Base-by-base conservation (phyloP, 2,329 filamentous ascomycete genomes). In the Arthrobotrys musiformis region DNA sequence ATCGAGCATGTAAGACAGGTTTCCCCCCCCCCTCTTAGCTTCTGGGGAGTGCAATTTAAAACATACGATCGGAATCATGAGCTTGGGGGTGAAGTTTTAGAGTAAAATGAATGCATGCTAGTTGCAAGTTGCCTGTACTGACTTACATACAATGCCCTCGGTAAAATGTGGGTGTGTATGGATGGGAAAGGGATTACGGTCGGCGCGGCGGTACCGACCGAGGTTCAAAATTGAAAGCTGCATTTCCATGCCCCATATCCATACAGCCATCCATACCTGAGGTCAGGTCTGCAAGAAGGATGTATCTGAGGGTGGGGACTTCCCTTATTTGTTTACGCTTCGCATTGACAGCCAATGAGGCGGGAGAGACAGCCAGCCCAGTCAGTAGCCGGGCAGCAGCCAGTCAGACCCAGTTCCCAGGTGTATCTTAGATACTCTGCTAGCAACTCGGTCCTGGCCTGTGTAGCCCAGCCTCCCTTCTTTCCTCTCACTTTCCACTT, bases 391-490 rank as follows among this genome's bases (percentile, higher is more conserved):
- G n/a, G n/a, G n/a, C n/a, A n/a, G n/a, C n/a, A 28, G 42, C 46
- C 30, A 37, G 62, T n/a, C 33, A 7, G 13, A 11, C 33, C 33
- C 33, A 13, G 15, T 17, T n/a, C n/a, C n/a, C n/a, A n/a, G n/a
- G n/a, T n/a, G n/a, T n/a, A n/a, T n/a, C n/a, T n/a, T n/a, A n/a
- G n/a, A n/a, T n/a, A n/a, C n/a, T n/a, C n/a, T n/a, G n/a, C n/a
- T n/a, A n/a, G n/a, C n/a, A n/a, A n/a, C n/a, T n/a, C n/a, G n/a
- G n/a, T n/a, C n/a, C n/a, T n/a, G n/a, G n/a, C n/a, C n/a, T n/a
- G n/a, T n/a, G n/a, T n/a, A n/a, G n/a, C 70, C 72, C 64, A 70
- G 72, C 72, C 64, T 70, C 64, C 72, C 63, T 68, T 64, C 72
- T 76, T 76, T 62, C 48, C 50, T 58, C 37, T 58, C 48, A 44